Evolutionary conservation across 352 stramenopile genomes (phyloP), one percentile per base, ranked within the genome.

Genomic region (Pythium plurisporium): DNA sequence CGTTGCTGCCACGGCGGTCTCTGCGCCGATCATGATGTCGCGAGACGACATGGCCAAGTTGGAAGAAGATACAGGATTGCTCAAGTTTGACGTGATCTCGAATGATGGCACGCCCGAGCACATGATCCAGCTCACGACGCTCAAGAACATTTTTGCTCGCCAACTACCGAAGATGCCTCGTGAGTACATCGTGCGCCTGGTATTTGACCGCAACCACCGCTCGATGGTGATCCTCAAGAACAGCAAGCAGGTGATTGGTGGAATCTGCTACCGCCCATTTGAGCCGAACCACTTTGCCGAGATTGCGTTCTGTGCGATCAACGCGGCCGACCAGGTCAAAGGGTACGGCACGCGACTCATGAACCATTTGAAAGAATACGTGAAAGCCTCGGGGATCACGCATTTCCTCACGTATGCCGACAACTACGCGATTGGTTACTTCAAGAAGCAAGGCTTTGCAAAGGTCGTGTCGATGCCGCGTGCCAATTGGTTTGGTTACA

Each of bases 341-440:
- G 97, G 97, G 23, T 99, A 99, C 69, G 97, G 97, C 47, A 99
- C 96, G 23, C 92, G 96, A 14, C 63, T 99, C 38, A 99, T 99
- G 97, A 99, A 99, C 79, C 88, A 99, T 58, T 59, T 99, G 30
- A 99, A 99, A 73, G 87, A 98, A 67, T 96, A 97, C 62, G 94
- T 96, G 17, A 96, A 98, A 59, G 84, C 67, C 9, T 85, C 95
- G 51, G 76, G 77, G 3, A 91, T 97, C 41, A 94, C 83, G 46
- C 72, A 99, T 67, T 99, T 99, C 62, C 94, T 99, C 38, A 99
- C 97, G 22, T 99, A 99, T 65, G 97, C 97, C 6, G 96, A 99
- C 69, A 99, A 99, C 73, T 98, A 98, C 66, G 96, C 95, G 33
- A 98, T 98, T 59, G 96, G 96, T n/a, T 99, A 99, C 72, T 98